Base-by-base conservation (phyloP, 2,329 filamentous ascomycete species). In the Arthrobotrys sphaeroides region DNA sequence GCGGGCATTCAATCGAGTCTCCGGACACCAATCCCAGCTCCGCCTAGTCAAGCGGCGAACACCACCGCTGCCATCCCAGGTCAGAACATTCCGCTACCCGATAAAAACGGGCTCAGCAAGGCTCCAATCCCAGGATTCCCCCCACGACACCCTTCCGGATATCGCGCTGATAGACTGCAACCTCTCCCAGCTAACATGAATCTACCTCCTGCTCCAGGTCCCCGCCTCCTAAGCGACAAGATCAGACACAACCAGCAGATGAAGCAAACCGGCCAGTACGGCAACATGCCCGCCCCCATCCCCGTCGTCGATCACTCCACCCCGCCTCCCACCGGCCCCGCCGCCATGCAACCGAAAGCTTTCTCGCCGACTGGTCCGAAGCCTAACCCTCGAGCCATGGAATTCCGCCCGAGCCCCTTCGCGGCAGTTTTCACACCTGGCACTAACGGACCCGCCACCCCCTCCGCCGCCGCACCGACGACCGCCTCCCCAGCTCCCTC, bases 331-430 rank as follows among this genome's bases (percentile, higher is more conserved):
- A 91, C 90, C 20, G 92, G 91, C 0, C 91, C 93, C 45, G 86
- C 90, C 10, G 78, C 78, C 18, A 78, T 78, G 59, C 73, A 77
- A 51, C 69, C 72, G 62, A 78, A 78, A 36, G 70, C 78, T 4
- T 77, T 77, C 49, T 77, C 83, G 0, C 87, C 87, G 4, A 85
- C 84, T 16, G 81, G 82, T 0, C 85, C 86, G 2, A 85, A 91
- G 78, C 95, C 94, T 16, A 96, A 90, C 79, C 90, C 92, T 3
- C 90, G 90, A 77, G 93, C 94, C 0, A 87, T 88, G 47, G 86
- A 90, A 0, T 98, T 99, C 83, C 94, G 90, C 78, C 94, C 91
- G 3, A 91, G 64, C 33, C 72, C 68, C 13, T 78, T 78, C 43
- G 78, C 77, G 5, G 68, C 78, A 2, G 73, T 78, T 12, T 79